Evolutionary conservation across 2,329 filamentous ascomycete genomes (phyloP).

Genomic region (Penicillium sp.): DNA sequence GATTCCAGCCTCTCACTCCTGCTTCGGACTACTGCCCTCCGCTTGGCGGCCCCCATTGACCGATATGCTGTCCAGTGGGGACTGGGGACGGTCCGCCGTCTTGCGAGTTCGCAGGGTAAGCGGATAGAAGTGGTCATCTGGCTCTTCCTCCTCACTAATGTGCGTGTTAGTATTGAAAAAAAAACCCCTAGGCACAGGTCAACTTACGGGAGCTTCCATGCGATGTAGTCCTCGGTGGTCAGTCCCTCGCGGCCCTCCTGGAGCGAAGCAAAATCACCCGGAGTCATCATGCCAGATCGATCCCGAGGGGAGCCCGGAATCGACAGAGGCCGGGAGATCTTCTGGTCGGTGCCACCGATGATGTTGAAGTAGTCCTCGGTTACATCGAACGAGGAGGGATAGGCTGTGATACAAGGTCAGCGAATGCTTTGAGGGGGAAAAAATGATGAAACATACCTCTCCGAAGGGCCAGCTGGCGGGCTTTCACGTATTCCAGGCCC

Average conservation of each 20-base stretch:
- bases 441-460: slow-evolving; percentile 48
- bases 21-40: slow-evolving; percentile 5
- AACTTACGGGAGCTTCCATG: slow-evolving; percentile 96
- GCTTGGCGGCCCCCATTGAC: slow-evolving; percentile 26
- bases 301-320: slow-evolving; percentile 91
- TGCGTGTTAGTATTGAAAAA: neutral
- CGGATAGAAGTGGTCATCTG: slow-evolving; percentile 72
- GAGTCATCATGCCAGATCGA: slow-evolving; percentile 96
- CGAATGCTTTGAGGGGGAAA: neutral
- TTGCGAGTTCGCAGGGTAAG: slow-evolving; percentile 60
- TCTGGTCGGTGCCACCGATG: slow-evolving; percentile 88
- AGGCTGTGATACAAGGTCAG: slow-evolving; percentile 56
- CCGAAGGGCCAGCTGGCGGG: slow-evolving; percentile 83
- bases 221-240: slow-evolving; percentile 94
- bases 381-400: slow-evolving; percentile 76
- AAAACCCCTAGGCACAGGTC: neutral
- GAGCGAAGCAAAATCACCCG: slow-evolving; percentile 92
- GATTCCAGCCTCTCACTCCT: slow-evolving; percentile 4
- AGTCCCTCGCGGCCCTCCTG: slow-evolving; percentile 92
- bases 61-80: slow-evolving; percentile 37
- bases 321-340: slow-evolving; percentile 91
- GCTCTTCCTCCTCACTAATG: slow-evolving; percentile 84
- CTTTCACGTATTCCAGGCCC: slow-evolving; percentile 99
- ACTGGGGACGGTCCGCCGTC: slow-evolving; percentile 34
- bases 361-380: slow-evolving; percentile 82